Percentiles rank a stretch among this genome's conserved stretches.
Evolutionary conservation across 1,284 basidiomycete species (phyloP).

Genomic region (Stygiomarasmius scandens): DNA sequence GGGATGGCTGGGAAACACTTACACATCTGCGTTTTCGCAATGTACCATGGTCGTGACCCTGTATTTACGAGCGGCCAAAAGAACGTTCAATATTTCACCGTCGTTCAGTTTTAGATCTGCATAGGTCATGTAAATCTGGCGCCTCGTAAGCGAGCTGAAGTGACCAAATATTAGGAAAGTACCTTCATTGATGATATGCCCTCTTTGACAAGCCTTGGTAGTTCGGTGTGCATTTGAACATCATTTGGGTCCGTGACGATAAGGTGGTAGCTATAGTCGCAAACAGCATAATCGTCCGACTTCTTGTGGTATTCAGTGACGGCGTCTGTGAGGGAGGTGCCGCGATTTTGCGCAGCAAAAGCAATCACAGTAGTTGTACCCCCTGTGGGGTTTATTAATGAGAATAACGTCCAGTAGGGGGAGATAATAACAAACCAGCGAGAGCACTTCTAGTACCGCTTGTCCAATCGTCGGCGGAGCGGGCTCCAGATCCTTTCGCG

Average conservation of each 20-base stretch:
- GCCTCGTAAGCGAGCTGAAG: background rate
- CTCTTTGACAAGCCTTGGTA: slow-evolving; percentile 23
- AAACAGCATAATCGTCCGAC: slow-evolving; percentile 20
- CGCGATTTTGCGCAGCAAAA: slow-evolving; percentile 20
- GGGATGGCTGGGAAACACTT: background rate
- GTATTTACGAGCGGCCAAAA: slow-evolving; percentile 22
- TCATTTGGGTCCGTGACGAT: slow-evolving; percentile 25
- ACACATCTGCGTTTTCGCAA: slow-evolving; percentile 23
- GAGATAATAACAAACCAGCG: slow-evolving; percentile 1
- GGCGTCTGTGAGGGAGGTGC: slow-evolving; percentile 12
- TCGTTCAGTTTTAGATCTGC: slow-evolving; percentile 22
- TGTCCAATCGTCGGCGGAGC: slow-evolving; percentile 13
- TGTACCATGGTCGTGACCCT: slow-evolving; percentile 27
- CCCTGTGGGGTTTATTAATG: slow-evolving; percentile 3
- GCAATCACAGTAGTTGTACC: slow-evolving; percentile 25
- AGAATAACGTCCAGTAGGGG: background rate
- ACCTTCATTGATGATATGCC: slow-evolving; percentile 26
- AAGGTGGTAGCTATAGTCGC: slow-evolving; percentile 26
- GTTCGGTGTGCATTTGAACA: slow-evolving; percentile 23
- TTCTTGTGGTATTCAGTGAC: slow-evolving; percentile 22
- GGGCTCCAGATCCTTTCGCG: slow-evolving; percentile 6
- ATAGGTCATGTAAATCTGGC: slow-evolving; percentile 26
- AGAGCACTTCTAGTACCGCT: slow-evolving; percentile 23
- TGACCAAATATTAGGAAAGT: background rate
- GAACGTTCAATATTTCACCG: slow-evolving; percentile 23